Conservation (phyloP, 805 yeast genomes). For the Saccharomycopsis selenospora region DNA sequence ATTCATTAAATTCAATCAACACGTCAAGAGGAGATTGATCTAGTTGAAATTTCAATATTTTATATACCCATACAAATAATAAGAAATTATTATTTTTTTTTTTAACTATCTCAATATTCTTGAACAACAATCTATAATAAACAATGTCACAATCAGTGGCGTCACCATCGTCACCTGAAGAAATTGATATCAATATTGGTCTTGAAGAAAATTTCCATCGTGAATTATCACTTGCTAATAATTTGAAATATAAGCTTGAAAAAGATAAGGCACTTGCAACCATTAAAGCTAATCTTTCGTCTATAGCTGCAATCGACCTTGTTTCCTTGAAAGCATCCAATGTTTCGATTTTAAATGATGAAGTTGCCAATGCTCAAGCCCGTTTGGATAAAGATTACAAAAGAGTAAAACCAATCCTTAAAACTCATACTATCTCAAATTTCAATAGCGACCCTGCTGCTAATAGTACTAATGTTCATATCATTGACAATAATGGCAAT, state of each 20-base stretch:
- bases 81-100: no score
- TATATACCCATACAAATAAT: no score
- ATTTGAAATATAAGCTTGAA: neutral
- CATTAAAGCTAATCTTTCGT: neutral
- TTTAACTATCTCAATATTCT: no score
- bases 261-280: conserved; percentile 3
- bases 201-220: neutral
- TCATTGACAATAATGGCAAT: neutral
- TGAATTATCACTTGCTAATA: conserved; percentile 2
- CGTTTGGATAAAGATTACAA: neutral
- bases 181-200: neutral
- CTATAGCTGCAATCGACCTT: conserved; percentile 4
- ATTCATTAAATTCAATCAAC: no score
- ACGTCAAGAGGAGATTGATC: no score
- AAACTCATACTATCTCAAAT: conserved; percentile 6
- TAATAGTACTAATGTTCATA: neutral
- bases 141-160: no score
- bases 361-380: neutral
- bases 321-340: conserved; percentile 6
- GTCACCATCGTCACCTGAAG: no score
- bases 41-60: no score
- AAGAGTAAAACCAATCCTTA: conserved; percentile 4
- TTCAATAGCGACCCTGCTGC: conserved; percentile 12
- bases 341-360: neutral
- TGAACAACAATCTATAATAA: no score